Evolutionary conservation across 768 basidiomycete species (phyloP).

Genomic region (Leccinum ochraceum): DNA sequence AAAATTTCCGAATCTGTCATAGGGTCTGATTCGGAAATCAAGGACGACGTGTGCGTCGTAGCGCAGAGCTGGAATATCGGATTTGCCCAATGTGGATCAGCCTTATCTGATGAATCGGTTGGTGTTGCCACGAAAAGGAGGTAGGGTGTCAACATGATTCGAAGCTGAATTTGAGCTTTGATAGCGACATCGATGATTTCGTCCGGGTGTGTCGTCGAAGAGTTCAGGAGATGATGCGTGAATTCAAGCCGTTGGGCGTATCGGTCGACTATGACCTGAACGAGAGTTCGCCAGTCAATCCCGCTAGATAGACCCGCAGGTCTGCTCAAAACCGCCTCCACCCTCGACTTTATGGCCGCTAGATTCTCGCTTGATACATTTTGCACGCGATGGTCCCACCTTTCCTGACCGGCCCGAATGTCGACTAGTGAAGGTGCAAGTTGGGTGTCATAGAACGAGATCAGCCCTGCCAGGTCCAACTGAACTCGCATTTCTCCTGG

Average conservation of each 20-base stretch:
- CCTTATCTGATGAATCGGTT: not conserved
- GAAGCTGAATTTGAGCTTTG: slow-evolving; percentile 25
- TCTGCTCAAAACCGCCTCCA: slow-evolving; percentile 11
- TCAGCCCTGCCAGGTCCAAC: slow-evolving; percentile 34
- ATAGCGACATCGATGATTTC: slow-evolving; percentile 9
- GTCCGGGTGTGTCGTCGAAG: slow-evolving; percentile 1
- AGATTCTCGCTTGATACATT: slow-evolving; percentile 30
- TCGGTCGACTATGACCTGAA: slow-evolving; percentile 32
- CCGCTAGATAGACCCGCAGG: slow-evolving; percentile 25
- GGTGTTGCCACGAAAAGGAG: slow-evolving; percentile 19
- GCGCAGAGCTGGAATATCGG: slow-evolving; percentile 34
- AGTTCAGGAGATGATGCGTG: slow-evolving; percentile 23
- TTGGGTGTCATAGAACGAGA: slow-evolving; percentile 40
- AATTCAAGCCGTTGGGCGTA: slow-evolving; percentile 34
- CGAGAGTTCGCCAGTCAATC: slow-evolving; percentile 36
- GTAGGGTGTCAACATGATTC: slow-evolving; percentile 33
- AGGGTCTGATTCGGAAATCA: slow-evolving; percentile 3
- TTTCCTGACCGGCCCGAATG: slow-evolving; percentile 24
- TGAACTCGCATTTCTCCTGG: slow-evolving; percentile 39
- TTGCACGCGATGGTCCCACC: slow-evolving; percentile 34
- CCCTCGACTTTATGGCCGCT: not conserved
- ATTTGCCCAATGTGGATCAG: slow-evolving; percentile 26
- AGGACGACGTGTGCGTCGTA: slow-evolving; percentile 25
- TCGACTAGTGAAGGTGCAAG: slow-evolving; percentile 33
- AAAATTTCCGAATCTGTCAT: slow-evolving; percentile 33